Evolutionary conservation across 108 stramenopile genomes (phyloP).

Genomic region (Fragilaria crotonensis): DNA sequence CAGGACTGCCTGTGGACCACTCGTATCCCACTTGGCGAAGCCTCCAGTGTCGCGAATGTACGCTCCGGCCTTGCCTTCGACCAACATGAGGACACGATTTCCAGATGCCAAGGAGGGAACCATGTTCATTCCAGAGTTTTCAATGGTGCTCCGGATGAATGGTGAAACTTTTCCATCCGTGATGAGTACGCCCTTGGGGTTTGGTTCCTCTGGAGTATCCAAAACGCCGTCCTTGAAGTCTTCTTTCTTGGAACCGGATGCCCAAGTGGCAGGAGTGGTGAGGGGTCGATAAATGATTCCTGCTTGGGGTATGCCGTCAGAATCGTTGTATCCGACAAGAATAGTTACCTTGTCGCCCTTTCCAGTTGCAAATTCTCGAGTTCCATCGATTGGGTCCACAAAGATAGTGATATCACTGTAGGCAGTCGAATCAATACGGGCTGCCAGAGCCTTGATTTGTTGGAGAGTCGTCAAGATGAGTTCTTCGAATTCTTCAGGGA

Average conservation of each 20-base stretch:
- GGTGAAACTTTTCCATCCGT: conserved; percentile 37
- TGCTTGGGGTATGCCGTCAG: no score
- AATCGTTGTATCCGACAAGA: no score
- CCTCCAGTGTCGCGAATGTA: conserved; percentile 43
- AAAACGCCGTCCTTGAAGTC: conserved; percentile 18
- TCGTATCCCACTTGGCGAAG: conserved; percentile 40
- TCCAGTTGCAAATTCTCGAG: conserved; percentile 63
- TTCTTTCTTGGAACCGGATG: no score
- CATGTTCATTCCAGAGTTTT: conserved; percentile 16
- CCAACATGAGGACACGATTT: conserved; percentile 32
- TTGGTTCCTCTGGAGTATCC: conserved; percentile 10
- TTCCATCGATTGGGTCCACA: conserved; percentile 85
- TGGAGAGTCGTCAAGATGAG: conserved; percentile 16
- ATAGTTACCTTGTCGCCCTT: conserved; percentile 68
- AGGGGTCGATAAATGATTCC: no score
- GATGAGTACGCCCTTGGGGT: conserved; percentile 24
- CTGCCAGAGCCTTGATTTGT: conserved; percentile 18
- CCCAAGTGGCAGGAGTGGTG: no score
- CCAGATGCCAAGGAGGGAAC: conserved; percentile 29
- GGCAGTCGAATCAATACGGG: no score
- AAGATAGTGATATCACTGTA: conserved; percentile 55
- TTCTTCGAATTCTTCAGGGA: conserved; percentile 14
- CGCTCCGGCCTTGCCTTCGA: conserved; percentile 28
- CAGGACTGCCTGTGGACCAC: conserved; percentile 35
- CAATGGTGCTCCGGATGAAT: conserved; percentile 24